A percentile compares a stretch with the other conserved stretches of the same genome.
These are phyloP conservation scores for Leptographium lundbergii DNA, from an alignment of 2,329 filamentous ascomycete species.

Conservation along the genomic window DNA sequence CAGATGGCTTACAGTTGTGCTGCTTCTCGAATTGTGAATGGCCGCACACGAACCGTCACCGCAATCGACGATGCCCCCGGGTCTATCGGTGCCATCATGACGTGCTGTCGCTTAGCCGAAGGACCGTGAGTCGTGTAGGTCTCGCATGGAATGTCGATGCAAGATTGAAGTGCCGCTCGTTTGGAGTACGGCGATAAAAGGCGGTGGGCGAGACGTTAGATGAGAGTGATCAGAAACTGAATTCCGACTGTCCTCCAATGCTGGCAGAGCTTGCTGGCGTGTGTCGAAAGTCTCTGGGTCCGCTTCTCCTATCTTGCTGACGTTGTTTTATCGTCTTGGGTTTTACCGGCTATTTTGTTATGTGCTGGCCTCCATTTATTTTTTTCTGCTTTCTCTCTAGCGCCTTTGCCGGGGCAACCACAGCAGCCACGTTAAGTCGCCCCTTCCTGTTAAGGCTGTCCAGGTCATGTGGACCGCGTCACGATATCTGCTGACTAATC, in stretches of 20 bases:
- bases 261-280: not conserved
- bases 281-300: not conserved
- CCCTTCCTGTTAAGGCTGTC: not conserved
- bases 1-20: conserved; percentile 59
- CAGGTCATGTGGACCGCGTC: not conserved
- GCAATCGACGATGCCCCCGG: conserved; percentile 45
- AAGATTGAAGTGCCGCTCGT: not conserved
- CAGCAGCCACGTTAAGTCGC: not conserved
- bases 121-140: not conserved
- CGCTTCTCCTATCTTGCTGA: not conserved
- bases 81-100: conserved; percentile 23
- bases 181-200: not conserved
- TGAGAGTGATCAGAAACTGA: not conserved
- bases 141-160: not conserved
- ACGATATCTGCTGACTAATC: not conserved
- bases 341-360: not conserved
- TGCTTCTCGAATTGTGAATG: conserved; percentile 80
- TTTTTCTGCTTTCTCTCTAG: not conserved
- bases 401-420: conserved; percentile 2
- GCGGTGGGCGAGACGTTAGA: not conserved
- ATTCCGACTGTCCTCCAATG: no score
- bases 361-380: not conserved
- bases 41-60: conserved; percentile 57
- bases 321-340: not conserved
- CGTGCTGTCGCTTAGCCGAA: not conserved